Evolutionary conservation across 2,329 filamentous ascomycete genomes (phyloP).

Genomic region (Exophiala viscosa): DNA sequence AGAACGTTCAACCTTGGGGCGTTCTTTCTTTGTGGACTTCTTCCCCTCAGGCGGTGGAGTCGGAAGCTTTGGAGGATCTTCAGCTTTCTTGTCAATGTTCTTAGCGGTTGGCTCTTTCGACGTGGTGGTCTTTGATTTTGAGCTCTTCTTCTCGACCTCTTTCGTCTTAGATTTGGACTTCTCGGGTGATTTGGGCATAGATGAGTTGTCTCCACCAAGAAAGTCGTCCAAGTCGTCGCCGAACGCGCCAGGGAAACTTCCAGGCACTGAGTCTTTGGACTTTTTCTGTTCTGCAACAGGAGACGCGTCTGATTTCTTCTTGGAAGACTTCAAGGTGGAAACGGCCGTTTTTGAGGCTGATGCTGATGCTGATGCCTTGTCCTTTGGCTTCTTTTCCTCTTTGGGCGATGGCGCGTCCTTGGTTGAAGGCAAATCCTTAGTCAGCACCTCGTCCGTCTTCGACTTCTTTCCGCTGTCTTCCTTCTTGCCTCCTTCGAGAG

Average conservation of each 20-base stretch:
- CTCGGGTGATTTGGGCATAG: constrained; percentile 17
- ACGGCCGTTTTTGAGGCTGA: constrained; percentile 25
- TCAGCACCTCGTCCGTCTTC: constrained; percentile 38
- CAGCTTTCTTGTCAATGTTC: constrained; percentile 26
- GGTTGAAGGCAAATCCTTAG: constrained; percentile 37
- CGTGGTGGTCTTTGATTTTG: constrained; percentile 32
- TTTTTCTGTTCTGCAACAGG: constrained; percentile 35
- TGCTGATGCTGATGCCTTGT: constrained; percentile 38
- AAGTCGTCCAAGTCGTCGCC: constrained; percentile 43
- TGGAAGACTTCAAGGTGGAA: constrained; percentile 21
- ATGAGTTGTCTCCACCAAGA: constrained; percentile 30
- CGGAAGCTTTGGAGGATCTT: constrained; percentile 37
- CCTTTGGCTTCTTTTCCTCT: constrained; percentile 42
- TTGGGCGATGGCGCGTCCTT: constrained; percentile 34
- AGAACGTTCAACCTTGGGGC: constrained; percentile 70
- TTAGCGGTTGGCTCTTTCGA: constrained; percentile 29
- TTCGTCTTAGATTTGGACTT: constrained; percentile 22
- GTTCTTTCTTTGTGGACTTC: constrained; percentile 66
- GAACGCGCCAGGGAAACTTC: constrained; percentile 55
- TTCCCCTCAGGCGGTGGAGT: constrained; percentile 55
- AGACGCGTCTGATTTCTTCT: constrained; percentile 24
- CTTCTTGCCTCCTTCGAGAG: constrained; percentile 39
- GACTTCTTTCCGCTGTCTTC: constrained; percentile 38
- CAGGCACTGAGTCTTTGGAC: constrained; percentile 48
- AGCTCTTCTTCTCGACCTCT: constrained; percentile 18